Conservation (phyloP, 176 grass and related monocot species). For the Hsuehochloa calcarea region DNA sequence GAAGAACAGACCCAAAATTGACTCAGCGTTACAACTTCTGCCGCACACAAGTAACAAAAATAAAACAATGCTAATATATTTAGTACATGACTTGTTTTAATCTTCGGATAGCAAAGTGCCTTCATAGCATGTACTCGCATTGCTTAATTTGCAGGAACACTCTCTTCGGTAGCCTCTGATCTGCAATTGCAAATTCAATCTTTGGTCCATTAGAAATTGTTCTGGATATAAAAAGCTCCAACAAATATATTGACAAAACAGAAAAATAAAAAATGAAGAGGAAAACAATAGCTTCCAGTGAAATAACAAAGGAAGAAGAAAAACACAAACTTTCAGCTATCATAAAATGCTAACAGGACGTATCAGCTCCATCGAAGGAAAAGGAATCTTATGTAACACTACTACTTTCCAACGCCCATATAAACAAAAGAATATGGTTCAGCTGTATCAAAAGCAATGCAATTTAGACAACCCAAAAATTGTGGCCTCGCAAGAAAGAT, state of each 20-base stretch:
- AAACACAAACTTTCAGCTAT: not conserved
- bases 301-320: not conserved
- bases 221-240: not conserved
- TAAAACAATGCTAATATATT: constrained; percentile 17
- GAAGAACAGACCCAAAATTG: not conserved
- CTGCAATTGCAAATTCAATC: constrained; percentile 30
- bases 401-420: not conserved
- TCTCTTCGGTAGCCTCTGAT: not conserved
- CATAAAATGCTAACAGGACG: not conserved
- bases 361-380: not conserved
- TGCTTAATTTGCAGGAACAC: constrained; percentile 2
- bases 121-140: not conserved
- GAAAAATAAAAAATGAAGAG: not conserved
- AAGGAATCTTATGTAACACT: not conserved
- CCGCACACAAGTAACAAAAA: constrained; percentile 2
- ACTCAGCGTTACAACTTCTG: constrained; percentile 5
- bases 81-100: constrained; percentile 6
- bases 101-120: not conserved
- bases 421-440: not conserved
- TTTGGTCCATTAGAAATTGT: constrained; percentile 4
- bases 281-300: not conserved
- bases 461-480: not conserved
- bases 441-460: not conserved
- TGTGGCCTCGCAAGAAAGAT: not conserved
- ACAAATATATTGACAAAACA: not conserved